Conservation (phyloP, 140 eudicot species). For the Artemisia princeps region DNA sequence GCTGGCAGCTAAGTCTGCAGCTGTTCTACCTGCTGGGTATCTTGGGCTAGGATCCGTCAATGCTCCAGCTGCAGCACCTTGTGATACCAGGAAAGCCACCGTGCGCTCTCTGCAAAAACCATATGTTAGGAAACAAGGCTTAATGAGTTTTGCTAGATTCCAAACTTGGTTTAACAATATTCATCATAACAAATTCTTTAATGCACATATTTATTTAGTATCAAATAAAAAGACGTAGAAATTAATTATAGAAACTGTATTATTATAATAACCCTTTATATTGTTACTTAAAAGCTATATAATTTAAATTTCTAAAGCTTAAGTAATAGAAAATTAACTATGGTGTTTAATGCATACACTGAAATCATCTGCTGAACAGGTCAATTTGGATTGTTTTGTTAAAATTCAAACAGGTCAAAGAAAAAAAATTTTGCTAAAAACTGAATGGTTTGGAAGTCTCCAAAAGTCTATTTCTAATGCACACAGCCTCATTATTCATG, state of each 20-base stretch:
- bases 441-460: background rate
- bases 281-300: no score
- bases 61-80: slow-evolving; percentile 79
- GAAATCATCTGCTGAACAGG: no score
- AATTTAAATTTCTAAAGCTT: no score
- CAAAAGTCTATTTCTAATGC: background rate
- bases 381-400: background rate
- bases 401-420: background rate
- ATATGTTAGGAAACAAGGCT: background rate
- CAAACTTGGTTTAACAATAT: no score
- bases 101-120: slow-evolving; percentile 57
- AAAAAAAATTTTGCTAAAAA: background rate
- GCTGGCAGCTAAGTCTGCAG: slow-evolving; percentile 79
- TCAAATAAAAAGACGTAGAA: no score
- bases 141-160: slow-evolving; percentile 4
- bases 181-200: no score
- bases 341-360: no score
- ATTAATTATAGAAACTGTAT: no score
- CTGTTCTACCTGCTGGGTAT: slow-evolving; percentile 67
- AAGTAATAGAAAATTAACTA: no score
- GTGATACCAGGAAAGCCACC: slow-evolving; percentile 68
- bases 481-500: background rate
- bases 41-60: slow-evolving; percentile 76
- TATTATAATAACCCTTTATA: no score
- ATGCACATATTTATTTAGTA: no score